A percentile compares a stretch with the other conserved stretches of the same genome.
Evolutionary conservation across 1,139 yeast species (phyloP).

Genomic region (Saccharomyces hybrid): DNA sequence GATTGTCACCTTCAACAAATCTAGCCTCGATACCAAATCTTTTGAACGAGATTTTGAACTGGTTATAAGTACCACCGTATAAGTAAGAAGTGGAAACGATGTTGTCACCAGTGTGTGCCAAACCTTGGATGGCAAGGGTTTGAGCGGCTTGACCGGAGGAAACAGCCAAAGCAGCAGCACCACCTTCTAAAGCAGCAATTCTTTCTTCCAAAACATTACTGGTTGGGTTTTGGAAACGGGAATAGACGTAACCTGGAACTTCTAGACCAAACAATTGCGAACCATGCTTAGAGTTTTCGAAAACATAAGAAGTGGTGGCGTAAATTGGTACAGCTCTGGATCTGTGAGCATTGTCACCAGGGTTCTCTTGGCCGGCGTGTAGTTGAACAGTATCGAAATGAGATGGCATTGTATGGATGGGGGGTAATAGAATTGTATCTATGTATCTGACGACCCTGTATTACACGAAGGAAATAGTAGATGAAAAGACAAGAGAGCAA

Average conservation of each 20-base stretch:
- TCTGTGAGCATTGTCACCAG: slow-evolving; percentile 45
- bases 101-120: slow-evolving; percentile 86
- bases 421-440: neutral
- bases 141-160: slow-evolving; percentile 96
- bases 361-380: slow-evolving; percentile 81
- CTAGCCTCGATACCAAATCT: slow-evolving; percentile 78
- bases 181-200: slow-evolving; percentile 87
- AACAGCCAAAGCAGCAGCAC: slow-evolving; percentile 84
- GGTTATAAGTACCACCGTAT: slow-evolving; percentile 95
- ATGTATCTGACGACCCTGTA: neutral
- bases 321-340: slow-evolving; percentile 92
- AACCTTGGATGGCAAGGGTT: slow-evolving; percentile 70
- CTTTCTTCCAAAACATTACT: slow-evolving; percentile 84
- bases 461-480: neutral
- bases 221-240: slow-evolving; percentile 90
- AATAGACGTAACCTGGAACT: slow-evolving; percentile 76
- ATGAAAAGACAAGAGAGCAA: neutral
- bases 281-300: slow-evolving; percentile 82
- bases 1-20: slow-evolving; percentile 71
- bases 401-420: slow-evolving; percentile 35
- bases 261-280: slow-evolving; percentile 82
- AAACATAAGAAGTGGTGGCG: slow-evolving; percentile 78
- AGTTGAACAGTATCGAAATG: slow-evolving; percentile 88
- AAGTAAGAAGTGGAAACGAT: slow-evolving; percentile 79
- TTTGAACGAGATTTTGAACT: slow-evolving; percentile 85